phyloP scores from a whole-genome alignment of 495 filamentous ascomycete genomes.

The Penicillium silybi region DNA sequence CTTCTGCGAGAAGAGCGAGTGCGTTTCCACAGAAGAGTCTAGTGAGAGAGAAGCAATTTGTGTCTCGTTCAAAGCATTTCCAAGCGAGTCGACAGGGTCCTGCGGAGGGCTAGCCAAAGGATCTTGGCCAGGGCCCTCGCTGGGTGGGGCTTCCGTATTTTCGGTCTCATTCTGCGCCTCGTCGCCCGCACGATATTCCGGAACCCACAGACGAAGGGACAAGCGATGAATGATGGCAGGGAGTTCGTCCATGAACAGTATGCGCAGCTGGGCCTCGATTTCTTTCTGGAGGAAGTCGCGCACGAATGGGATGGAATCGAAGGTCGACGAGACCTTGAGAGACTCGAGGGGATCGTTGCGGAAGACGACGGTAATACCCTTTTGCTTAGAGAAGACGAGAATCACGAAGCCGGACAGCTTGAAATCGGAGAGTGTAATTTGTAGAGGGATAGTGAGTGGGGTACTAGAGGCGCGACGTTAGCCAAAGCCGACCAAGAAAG shows the following conservation, averaged over 20 bases:
- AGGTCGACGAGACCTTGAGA: slow-evolving; percentile 96
- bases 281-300: slow-evolving; percentile 95
- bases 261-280: slow-evolving; percentile 89
- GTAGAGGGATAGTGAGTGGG: slow-evolving; percentile 89
- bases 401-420: slow-evolving; percentile 97
- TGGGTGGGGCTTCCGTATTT: slow-evolving; percentile 17
- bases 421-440: slow-evolving; percentile 95
- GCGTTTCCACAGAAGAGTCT: slow-evolving; percentile 69
- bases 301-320: slow-evolving; percentile 97
- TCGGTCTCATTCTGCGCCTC: slow-evolving; percentile 35
- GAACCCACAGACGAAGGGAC: slow-evolving; percentile 84
- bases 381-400: slow-evolving; percentile 93
- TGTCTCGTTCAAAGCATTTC: slow-evolving; percentile 67
- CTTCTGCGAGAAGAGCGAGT: slow-evolving; percentile 86
- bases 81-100: slow-evolving; percentile 70
- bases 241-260: slow-evolving; percentile 94
- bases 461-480: slow-evolving; percentile 39
- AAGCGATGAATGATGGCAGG: slow-evolving; percentile 93
- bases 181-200: slow-evolving; percentile 71
- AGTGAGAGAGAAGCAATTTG: slow-evolving; percentile 72
- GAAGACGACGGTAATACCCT: slow-evolving; percentile 93
- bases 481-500: neutral
- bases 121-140: slow-evolving; percentile 57
- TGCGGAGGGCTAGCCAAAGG: slow-evolving; percentile 75
- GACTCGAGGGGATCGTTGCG: slow-evolving; percentile 97